phyloP scores from a whole-genome alignment of 495 filamentous ascomycete genomes.

The Apodospora peruviana region DNA sequence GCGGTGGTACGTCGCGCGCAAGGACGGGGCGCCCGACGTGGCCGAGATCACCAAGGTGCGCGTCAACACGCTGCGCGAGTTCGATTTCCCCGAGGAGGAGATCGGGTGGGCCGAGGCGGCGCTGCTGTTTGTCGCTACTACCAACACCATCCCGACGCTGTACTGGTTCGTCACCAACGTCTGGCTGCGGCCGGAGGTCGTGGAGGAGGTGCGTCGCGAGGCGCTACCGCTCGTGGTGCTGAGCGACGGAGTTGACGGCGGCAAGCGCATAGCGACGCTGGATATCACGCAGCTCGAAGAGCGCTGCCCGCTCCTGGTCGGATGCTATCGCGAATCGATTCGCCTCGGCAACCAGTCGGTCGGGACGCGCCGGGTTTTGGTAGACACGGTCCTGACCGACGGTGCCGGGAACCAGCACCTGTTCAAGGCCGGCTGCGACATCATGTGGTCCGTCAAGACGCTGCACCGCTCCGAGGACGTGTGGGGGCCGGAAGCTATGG shows the following conservation, averaged over 20 bases:
- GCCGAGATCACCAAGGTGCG: conserved; percentile 4
- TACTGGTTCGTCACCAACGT: conserved; percentile 12
- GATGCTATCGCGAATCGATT: conserved; percentile 17
- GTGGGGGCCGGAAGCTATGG: conserved; percentile 26
- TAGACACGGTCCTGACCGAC: neutral
- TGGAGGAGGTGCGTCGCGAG: conserved; percentile 14
- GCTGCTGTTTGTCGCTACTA: conserved; percentile 9
- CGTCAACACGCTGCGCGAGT: conserved; percentile 1
- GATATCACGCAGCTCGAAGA: conserved; percentile 3
- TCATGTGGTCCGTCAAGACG: conserved; percentile 20
- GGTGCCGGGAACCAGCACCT: conserved; percentile 6
- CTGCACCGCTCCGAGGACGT: conserved; percentile 18
- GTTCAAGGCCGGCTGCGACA: conserved; percentile 26
- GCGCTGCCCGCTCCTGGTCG: conserved; percentile 11
- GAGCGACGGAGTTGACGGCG: no score
- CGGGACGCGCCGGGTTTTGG: conserved; percentile 1
- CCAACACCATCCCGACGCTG: conserved; percentile 17
- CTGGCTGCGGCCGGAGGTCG: conserved; percentile 6
- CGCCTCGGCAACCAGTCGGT: conserved; percentile 3
- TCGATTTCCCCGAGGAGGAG: conserved; percentile 6
- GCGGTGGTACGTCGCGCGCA: conserved; percentile 3
- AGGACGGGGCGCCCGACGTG: conserved; percentile 2
- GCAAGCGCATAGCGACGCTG: neutral
- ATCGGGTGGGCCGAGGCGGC: conserved; percentile 8
- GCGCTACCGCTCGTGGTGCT: conserved; percentile 13